Conservation (phyloP, 768 basidiomycete genomes). For the Russula compacta region DNA sequence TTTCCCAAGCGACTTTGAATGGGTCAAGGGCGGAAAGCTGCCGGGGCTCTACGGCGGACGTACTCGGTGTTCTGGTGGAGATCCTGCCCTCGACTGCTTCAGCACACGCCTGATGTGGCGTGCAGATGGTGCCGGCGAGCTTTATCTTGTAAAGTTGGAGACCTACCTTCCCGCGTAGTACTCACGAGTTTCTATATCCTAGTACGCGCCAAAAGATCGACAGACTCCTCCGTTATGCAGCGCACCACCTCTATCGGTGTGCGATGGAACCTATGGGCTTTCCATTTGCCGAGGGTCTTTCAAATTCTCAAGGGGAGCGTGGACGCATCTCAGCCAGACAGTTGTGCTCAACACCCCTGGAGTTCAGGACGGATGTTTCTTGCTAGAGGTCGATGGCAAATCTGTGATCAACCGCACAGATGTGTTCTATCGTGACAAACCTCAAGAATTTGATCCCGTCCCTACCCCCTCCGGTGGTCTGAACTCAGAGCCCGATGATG, state of each 20-base stretch:
- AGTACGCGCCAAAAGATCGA: constrained; percentile 72
- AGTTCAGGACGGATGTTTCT: constrained; percentile 53
- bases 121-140: constrained; percentile 54
- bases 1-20: constrained; percentile 67
- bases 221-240: constrained; percentile 53
- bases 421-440: constrained; percentile 46
- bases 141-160: constrained; percentile 47
- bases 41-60: constrained; percentile 74
- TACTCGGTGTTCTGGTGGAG: constrained; percentile 61
- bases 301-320: constrained; percentile 47
- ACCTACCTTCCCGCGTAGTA: neutral
- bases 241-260: constrained; percentile 48
- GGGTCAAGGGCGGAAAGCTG: constrained; percentile 76
- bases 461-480: constrained; percentile 22
- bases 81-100: constrained; percentile 65
- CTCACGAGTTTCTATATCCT: neutral
- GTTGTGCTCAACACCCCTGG: constrained; percentile 71
- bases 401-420: constrained; percentile 45
- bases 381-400: constrained; percentile 52
- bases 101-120: constrained; percentile 86
- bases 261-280: constrained; percentile 58
- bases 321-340: constrained; percentile 67
- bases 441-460: neutral
- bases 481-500: neutral
- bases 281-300: constrained; percentile 71